phyloP scores from a whole-genome alignment of 257 asterid genomes.

The Lavandula angustifolia region DNA sequence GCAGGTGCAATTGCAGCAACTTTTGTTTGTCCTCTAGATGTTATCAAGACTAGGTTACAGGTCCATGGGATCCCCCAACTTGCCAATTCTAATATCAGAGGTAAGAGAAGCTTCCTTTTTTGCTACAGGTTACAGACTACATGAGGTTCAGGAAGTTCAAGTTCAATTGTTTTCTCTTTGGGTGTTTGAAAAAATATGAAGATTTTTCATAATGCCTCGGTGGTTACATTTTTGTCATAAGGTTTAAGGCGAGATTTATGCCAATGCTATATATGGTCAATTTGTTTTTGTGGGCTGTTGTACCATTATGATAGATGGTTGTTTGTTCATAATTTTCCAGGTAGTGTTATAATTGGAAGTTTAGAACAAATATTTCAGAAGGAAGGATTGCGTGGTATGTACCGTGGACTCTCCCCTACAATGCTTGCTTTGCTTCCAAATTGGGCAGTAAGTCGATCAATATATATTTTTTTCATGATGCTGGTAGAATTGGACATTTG shows the following conservation, averaged over 20 bases:
- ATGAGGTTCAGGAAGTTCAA: constrained; percentile 9
- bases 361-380: constrained; percentile 75
- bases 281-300: neutral
- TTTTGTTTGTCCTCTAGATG: constrained; percentile 91
- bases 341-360: constrained; percentile 79
- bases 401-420: constrained; percentile 89
- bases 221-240: neutral
- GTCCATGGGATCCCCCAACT: constrained; percentile 83
- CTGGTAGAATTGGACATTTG: constrained; percentile 12
- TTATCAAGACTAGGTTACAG: constrained; percentile 88
- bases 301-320: constrained; percentile 28
- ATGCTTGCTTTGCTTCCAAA: constrained; percentile 83
- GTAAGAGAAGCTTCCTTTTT: constrained; percentile 33
- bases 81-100: constrained; percentile 63
- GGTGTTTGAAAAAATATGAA: neutral
- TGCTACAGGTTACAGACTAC: neutral
- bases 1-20: constrained; percentile 93
- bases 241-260: neutral
- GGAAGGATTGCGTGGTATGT: constrained; percentile 91
- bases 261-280: constrained; percentile 3
- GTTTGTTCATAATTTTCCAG: constrained; percentile 45
- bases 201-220: neutral
- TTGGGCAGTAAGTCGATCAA: constrained; percentile 76
- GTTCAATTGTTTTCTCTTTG: neutral
- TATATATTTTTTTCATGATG: neutral